Percentiles rank a stretch among this genome's conserved stretches.
Conservation (phyloP, 2,329 filamentous ascomycete species). For the Taxawa tesnikishii region DNA sequence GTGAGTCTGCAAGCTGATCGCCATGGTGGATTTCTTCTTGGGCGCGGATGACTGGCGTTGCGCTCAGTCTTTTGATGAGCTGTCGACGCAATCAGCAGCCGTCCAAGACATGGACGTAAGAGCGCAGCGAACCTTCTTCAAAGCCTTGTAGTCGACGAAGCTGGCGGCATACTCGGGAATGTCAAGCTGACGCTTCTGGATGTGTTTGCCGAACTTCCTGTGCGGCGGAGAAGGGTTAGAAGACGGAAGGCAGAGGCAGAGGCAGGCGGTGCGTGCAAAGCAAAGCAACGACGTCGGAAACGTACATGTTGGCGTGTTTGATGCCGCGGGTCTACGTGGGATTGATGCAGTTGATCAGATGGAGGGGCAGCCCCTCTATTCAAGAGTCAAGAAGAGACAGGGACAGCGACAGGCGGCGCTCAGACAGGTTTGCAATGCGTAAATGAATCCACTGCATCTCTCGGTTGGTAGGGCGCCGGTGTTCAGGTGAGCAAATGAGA, state of each 20-base stretch:
- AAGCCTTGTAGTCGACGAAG: conserved; percentile 97
- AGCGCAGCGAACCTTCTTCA: conserved; percentile 70
- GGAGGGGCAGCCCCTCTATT: no score
- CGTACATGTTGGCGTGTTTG: not conserved
- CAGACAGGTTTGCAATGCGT: no score
- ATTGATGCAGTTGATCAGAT: no score
- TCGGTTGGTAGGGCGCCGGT: no score
- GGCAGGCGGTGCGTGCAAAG: not conserved
- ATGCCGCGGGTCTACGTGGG: no score
- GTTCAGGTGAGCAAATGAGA: no score
- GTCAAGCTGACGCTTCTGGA: conserved; percentile 97
- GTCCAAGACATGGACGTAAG: conserved; percentile 2
- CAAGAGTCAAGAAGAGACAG: not conserved
- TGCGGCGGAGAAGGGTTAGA: conserved; percentile 2
- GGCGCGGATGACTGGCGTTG: conserved; percentile 71
- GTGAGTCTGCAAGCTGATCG: conserved; percentile 53
- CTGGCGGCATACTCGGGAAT: conserved; percentile 98
- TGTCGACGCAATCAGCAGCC: conserved; percentile 30
- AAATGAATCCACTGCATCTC: no score
- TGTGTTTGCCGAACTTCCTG: conserved; percentile 99
- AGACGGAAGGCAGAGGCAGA: not conserved
- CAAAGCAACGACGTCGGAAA: not conserved
- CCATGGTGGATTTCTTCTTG: conserved; percentile 33
- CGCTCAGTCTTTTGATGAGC: conserved; percentile 97
- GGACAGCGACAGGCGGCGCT: no score